These are phyloP conservation scores for Penicillium diatomitis DNA, from an alignment of 495 filamentous ascomycete species.

Conservation along the genomic window DNA sequence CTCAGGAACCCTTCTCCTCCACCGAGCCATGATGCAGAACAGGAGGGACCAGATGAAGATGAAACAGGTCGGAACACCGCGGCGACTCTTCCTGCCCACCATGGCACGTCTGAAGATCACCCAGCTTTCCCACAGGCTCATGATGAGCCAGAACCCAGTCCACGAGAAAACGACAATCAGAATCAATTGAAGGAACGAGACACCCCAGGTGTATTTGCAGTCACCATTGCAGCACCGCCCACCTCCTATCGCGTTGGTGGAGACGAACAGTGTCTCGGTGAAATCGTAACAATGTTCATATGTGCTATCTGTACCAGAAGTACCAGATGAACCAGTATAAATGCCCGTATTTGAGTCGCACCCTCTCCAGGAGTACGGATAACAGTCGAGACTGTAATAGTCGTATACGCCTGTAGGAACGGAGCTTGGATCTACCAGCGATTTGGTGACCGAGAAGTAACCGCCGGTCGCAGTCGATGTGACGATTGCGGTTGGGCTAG, in stretches of 20 bases:
- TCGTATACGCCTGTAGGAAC: no score
- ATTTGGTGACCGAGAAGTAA: no score
- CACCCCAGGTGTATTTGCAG: constrained; percentile 15
- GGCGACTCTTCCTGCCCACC: constrained; percentile 26
- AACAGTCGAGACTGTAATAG: no score
- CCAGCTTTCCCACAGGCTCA: constrained; percentile 34
- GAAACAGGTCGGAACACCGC: constrained; percentile 35
- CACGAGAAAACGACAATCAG: constrained; percentile 28
- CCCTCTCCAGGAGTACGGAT: no score
- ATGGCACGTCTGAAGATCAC: constrained; percentile 37
- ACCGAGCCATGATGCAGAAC: constrained; percentile 22
- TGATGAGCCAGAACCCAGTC: constrained; percentile 28
- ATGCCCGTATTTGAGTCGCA: no score
- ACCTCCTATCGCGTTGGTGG: constrained; percentile 1
- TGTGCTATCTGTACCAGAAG: no score
- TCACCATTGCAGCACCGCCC: constrained; percentile 10
- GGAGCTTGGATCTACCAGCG: no score
- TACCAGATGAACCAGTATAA: no score
- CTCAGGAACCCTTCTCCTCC: constrained; percentile 18
- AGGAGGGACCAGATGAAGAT: constrained; percentile 18
- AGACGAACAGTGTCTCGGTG: constrained; percentile 4
- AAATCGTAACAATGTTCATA: constrained; percentile 6
- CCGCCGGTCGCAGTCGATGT: background rate
- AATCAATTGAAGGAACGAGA: constrained; percentile 14
- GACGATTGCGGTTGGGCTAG: constrained; percentile 4